phyloP scores from a whole-genome alignment of 31 red algal species.

The Asparagopsis taxiformis region DNA sequence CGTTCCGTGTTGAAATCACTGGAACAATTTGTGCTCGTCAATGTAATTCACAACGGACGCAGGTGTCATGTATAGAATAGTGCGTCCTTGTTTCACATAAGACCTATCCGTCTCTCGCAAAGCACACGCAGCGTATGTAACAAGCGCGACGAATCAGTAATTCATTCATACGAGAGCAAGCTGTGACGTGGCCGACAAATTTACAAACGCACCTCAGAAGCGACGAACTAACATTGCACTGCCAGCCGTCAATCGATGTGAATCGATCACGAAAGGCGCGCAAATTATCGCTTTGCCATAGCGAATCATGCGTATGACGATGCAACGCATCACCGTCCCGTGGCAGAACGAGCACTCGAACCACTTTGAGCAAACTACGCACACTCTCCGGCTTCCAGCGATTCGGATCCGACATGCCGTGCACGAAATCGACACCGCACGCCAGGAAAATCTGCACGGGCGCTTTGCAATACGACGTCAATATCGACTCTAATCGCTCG shows the following conservation, averaged over 20 bases:
- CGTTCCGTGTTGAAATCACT: background rate
- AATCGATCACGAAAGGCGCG: too few species aligned
- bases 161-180: background rate
- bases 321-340: background rate
- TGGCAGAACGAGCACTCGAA: background rate
- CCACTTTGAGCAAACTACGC: background rate
- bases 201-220: too few species aligned
- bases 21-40: background rate
- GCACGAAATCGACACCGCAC: background rate
- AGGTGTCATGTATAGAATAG: slow-evolving; percentile 3
- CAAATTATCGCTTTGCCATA: background rate
- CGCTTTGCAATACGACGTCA: background rate
- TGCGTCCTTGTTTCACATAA: background rate
- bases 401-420: background rate
- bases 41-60: slow-evolving; percentile 1
- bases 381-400: background rate
- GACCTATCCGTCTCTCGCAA: background rate
- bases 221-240: too few species aligned
- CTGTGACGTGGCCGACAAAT: too few species aligned
- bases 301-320: background rate
- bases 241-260: too few species aligned
- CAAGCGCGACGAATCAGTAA: background rate
- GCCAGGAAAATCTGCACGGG: background rate
- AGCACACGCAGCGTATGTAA: background rate
- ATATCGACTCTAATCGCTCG: background rate